Evolutionary conservation across 768 basidiomycete genomes (phyloP), one percentile per base, ranked within the genome.

Genomic region (Mycena polygramma): DNA sequence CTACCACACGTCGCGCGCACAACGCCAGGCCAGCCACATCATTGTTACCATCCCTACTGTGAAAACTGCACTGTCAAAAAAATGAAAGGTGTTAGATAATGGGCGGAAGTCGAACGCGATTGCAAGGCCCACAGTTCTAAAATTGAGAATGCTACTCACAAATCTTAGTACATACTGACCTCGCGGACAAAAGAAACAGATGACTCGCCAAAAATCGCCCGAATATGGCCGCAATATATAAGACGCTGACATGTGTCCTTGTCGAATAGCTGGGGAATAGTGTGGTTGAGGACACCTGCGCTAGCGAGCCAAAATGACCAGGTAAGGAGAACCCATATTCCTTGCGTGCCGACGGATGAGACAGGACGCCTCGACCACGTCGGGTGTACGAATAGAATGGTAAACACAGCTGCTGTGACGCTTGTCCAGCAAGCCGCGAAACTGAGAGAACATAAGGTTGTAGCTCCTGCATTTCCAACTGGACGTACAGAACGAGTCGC

Each of bases 221-320:
- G 85, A 63, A 91, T 82, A 68, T 91, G 90, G 39, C 79, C 79
- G 69, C 90, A 91, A 76, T 91, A 89, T 30, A 87, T 83, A 15
- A 87, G 73, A 11, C 73, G 74, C 11, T 75, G 80, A 73, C 91
- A 91, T 20, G 77, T 79, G 39, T 78, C 79, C 36, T 75, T 77
- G 63, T 81, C 77, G 57, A 88, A 80, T 51, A 89, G 68, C 13
- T 75, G 78, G 3, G 89, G 87, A 26, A 88, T 75, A 8, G 88
- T 83, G 45, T 81, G 81, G 70, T 89, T 88, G 54, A 91, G 75
- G 26, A 87, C 77, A 0, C 85, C 86, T 5, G 89, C 83, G 51
- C 88, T 88, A 17, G 89, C 80, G 22, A 90, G 81, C 91, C 90
- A 92, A 54, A 90, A 80, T 20, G 87, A 73, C 89, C 88, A 90